Evolutionary conservation across 306 rosid genomes (phyloP).

Genomic region (Vachellia pachyceras): DNA sequence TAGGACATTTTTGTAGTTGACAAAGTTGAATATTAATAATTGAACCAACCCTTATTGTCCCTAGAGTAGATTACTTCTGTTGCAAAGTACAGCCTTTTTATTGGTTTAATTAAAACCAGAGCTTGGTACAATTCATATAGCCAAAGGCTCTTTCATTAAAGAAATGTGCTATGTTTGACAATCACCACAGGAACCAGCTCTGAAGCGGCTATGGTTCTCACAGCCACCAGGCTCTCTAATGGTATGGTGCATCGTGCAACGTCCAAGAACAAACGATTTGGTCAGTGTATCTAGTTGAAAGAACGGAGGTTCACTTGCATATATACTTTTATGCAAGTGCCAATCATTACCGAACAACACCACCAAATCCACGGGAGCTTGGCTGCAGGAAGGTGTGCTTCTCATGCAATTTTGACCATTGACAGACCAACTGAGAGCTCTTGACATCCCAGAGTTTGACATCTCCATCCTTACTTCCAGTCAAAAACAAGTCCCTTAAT

Average conservation of each 20-base stretch:
- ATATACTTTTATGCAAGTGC: conserved; percentile 6
- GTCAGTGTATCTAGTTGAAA: conserved; percentile 9
- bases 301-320: background rate
- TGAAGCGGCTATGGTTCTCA: background rate
- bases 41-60: background rate
- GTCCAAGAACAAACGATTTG: background rate
- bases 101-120: background rate
- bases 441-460: conserved; percentile 95
- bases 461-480: conserved; percentile 96
- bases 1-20: background rate
- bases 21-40: background rate
- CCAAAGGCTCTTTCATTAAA: conserved; percentile 9
- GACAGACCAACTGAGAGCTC: conserved; percentile 72
- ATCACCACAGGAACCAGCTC: background rate
- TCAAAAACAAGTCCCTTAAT: conserved; percentile 82
- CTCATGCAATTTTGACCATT: conserved; percentile 93
- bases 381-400: too few relatives aligned
- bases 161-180: conserved; percentile 20
- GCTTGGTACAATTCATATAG: conserved; percentile 20
- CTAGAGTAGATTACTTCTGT: background rate
- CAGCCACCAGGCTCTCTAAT: conserved; percentile 6
- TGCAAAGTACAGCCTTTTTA: conserved; percentile 17
- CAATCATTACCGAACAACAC: too few relatives aligned
- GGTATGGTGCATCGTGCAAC: background rate
- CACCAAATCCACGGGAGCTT: too few relatives aligned